Evolutionary conservation across 2,329 filamentous ascomycete genomes (phyloP).

Genomic region (Biscogniauxia sp.): DNA sequence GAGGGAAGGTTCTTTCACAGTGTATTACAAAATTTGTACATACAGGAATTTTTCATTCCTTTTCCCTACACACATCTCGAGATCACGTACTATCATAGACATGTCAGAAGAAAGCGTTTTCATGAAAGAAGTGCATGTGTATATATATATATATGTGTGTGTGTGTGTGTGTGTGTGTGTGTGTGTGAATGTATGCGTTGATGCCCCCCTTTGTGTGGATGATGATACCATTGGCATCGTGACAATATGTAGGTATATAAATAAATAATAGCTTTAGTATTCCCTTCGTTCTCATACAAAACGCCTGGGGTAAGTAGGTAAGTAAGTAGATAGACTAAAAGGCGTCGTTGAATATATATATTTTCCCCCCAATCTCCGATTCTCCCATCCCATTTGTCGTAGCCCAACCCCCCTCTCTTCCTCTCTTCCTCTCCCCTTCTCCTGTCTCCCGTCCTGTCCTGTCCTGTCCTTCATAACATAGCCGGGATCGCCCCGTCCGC

Average conservation of each 20-base stretch:
- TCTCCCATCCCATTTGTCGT: not conserved
- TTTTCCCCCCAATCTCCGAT: not conserved
- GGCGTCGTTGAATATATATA: not conserved
- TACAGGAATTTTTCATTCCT: conserved; percentile 12
- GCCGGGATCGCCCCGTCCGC: conserved; percentile 29
- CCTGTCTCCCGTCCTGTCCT: not conserved
- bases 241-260: too few species aligned
- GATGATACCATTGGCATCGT: too few species aligned
- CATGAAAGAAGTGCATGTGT: not conserved
- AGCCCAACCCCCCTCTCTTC: not conserved
- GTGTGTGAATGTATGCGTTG: not conserved
- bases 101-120: not conserved
- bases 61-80: conserved; percentile 7
- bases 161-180: not conserved
- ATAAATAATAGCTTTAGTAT: too few species aligned
- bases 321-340: too few species aligned
- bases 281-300: not conserved
- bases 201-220: too few species aligned
- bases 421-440: not conserved
- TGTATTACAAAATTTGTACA: conserved; percentile 25
- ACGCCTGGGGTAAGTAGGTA: too few species aligned
- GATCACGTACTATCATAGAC: not conserved
- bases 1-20: not conserved
- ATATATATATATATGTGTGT: not conserved
- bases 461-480: conserved; percentile 38